Evolutionary conservation across 2,329 filamentous ascomycete genomes (phyloP), one percentile per base, ranked within the genome.

Genomic region (Fusarium sp.): DNA sequence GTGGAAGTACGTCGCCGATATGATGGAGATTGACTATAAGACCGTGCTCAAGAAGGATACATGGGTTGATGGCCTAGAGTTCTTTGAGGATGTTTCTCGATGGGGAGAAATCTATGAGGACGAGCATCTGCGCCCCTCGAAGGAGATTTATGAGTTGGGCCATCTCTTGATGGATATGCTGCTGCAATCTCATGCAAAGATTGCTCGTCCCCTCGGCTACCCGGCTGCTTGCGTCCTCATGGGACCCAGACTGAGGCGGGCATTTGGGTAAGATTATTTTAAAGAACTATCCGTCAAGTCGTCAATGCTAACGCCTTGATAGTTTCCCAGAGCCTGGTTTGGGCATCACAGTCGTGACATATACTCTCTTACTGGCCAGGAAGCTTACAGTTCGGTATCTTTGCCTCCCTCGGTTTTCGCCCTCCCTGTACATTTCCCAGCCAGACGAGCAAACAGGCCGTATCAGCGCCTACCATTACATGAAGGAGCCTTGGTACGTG

Each of bases 1-100:
- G 76, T 95, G 92, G 92, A 93, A 93, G 80, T 86, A 86, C 61
- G 82, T 94, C 17, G 93, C 92, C 16, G 91, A 94, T 74, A 88
- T 89, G 61, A 92, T 95, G 89, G 87, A 85, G 0, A 92, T 95
- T 69, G 79, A 84, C 56, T 89, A 88, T 73, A 79, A 79, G 27
- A 81, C 81, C 1, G 77, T 81, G 16, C 81, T 87, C 3, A 69
- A 73, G 7, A 80, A 77, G 35, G 73, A 80, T 11, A 58, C 77
- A 16, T 90, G 87, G 87, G 75, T 68, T 3, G 85, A 89, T 74
- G 87, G 87, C 33, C 78, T 89, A 31, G 87, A 88, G 53, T 89
- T 89, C 76, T 81, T 83, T 51, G 82, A 87, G 5, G 86, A 89
- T 64, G 79, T 89, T 49, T 77, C 81, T 5, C 75, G 70, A 9